Base-by-base conservation (phyloP, 208 protist species). In the Leishmania aethiopica region DNA sequence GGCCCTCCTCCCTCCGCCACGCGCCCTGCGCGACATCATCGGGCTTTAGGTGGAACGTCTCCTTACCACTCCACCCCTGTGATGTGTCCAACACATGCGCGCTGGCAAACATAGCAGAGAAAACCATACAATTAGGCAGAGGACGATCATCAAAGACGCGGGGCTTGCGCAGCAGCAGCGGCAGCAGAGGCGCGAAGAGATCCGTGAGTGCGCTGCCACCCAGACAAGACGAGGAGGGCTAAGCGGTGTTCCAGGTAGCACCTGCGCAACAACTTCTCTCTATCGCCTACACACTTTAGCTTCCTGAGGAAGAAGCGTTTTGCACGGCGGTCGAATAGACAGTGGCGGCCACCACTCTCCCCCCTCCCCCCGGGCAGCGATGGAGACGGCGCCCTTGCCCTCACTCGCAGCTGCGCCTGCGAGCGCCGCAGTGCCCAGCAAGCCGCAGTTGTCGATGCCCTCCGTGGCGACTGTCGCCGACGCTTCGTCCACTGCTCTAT, bases 361-460 rank as follows among this genome's bases (percentile, higher is more conserved):
- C 40, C 60, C 0, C 42, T 40, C 62, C 0, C 53, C 62, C n/a
- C 22, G 45, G 0, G 11, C 42, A 17, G 55, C 69, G 22, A 66
- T 64, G 40, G 74, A 51, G 73, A 69, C 80, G 67, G 32, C 73
- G 11, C 55, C 75, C 47, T 79, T 75, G 55, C 13, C 80, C 32
- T 49, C 80, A 6, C 51, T 47, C 2, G 42, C 42, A 0, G 4
- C 22, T 45, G 22, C 64, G 28, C 35, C 77, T 45, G 59, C 35
- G 13, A 67, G 32, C 10, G 15, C 53, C 3, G 17, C 67, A 25
- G 64, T 59, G 15, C n/a, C 72, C 57, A 35, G 59, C 49, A 37
- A 45, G 1, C n/a, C 70, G 11, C 66, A 71, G 51, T 19, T 64
- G 35, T 75, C 62, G 51, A n/a, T 32, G 5, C 13, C 70, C 37